Evolutionary conservation across 2,329 filamentous ascomycete genomes (phyloP), one percentile per base, ranked within the genome.

Genomic region (Apiospora hydei): DNA sequence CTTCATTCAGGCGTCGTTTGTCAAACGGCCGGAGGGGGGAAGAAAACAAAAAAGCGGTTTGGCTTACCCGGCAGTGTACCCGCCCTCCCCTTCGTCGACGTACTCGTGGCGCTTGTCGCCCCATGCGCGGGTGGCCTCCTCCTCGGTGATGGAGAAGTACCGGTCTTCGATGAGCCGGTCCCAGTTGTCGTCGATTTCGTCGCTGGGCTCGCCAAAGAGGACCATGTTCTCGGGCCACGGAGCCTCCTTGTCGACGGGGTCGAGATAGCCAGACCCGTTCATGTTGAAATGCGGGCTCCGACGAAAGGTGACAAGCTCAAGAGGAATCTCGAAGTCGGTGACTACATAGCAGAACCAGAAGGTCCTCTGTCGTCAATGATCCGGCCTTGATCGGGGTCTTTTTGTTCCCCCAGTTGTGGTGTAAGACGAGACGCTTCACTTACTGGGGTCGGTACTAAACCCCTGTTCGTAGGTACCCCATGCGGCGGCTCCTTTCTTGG

Each of bases 11-110:
- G 5, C 34, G 34, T 38, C 34, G 34, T 6, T 38, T 3, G 34
- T 8, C 34, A 38, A 38, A 38, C 34, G 7, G 34, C 34, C 34
- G 5, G 34, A 6, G 5, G 34, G 7, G 5, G 34, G 7, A 38
- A 57, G 16, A 8, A 3, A 13, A 64, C 14, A 3, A 24, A 24
- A 8, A 6, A 4, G 51, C 11, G 21, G 38, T 18, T n/a, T 64
- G 57, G 34, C 57, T 41, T 64, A 61, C 46, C 69, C 69, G 18
- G 41, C 66, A 10, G 66, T 68, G 66, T 46, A 68, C 13, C 66
- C 66, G 41, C 66, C 44, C 21, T 30, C 16, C 10, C 30, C 66
- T 14, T 68, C 41, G 66, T 68, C 66, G 6, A 44, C 41, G 21
- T 68, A 68, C n/a, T 46, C 66, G 24, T 46, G 41, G 43, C 44